These are phyloP conservation scores for Leptographium procerum DNA, from an alignment of 2,329 filamentous ascomycete genomes.

Conservation along the genomic window DNA sequence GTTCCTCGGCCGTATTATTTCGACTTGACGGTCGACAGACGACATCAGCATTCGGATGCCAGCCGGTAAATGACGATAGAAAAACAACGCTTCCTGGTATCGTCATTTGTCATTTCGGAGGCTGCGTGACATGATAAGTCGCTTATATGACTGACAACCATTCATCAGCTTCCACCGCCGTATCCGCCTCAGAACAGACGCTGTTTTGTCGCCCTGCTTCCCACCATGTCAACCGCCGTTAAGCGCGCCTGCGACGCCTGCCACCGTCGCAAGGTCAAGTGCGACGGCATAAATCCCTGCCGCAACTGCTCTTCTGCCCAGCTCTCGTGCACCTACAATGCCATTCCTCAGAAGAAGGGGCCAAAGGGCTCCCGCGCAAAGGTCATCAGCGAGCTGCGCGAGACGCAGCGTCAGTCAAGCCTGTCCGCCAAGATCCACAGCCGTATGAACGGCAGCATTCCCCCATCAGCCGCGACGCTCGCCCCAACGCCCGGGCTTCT, in stretches of 20 bases:
- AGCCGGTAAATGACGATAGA: neutral
- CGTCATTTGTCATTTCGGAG: neutral
- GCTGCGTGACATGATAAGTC: neutral
- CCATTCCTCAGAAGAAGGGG: slow-evolving; percentile 65
- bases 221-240: slow-evolving; percentile 37
- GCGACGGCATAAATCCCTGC: slow-evolving; percentile 59
- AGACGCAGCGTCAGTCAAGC: slow-evolving; percentile 55
- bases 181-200: neutral
- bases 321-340: slow-evolving; percentile 62
- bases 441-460: slow-evolving; percentile 43
- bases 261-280: slow-evolving; percentile 65
- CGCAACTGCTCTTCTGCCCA: slow-evolving; percentile 57
- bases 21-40: neutral
- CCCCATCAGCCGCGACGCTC: slow-evolving; percentile 29
- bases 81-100: neutral
- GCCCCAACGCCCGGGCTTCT: slow-evolving; percentile 49
- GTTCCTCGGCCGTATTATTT: neutral
- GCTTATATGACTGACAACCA: neutral
- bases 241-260: slow-evolving; percentile 61
- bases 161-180: neutral
- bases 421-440: slow-evolving; percentile 51
- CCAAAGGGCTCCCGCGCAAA: slow-evolving; percentile 65
- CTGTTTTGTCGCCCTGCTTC: neutral
- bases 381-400: slow-evolving; percentile 62
- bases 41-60: neutral